Base-by-base conservation (phyloP, 345 rosid species). In the Rhizophora apiculata region DNA sequence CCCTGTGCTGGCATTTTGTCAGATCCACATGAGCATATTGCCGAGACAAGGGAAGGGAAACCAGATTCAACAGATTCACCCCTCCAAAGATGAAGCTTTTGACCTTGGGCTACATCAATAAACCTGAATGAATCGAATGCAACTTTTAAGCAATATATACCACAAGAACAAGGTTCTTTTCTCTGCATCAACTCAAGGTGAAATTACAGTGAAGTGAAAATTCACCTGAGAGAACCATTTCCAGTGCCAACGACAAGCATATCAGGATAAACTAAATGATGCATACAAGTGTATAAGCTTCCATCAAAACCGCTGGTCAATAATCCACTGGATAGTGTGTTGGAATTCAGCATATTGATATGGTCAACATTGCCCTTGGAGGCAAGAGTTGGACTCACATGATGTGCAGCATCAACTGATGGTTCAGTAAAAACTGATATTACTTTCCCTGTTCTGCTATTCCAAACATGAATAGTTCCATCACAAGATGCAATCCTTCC, bases 401-500 rank as follows among this genome's bases (percentile, higher is more conserved):
- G 78, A 79, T 86, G 86, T 19, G 65, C 53, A 37, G 89, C 77
- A 81, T 90, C 89, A 64, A 76, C 58, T 18, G 85, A 80, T 69
- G 87, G 83, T 79, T 93, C 98, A 10, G 90, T 70, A 80, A 87
- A 85, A 79, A 93, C 72, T 1, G 90, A 85, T 49, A 89, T 76
- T 27, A 79, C 82, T 82, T 93, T 87, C 74, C 97, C 97, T 6
- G 93, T 87, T 70, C 85, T 87, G 84, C 89, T 82, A 74, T 83
- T 84, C 98, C 97, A 93, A 57, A 93, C 87, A 87, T 93, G 98
- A 78, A 93, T 69, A 29, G 90, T 93, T 78, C 98, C 98, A 75
- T 93, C 98, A 77, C 97, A 93, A 74, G 98, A 93, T 75, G 98
- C 97, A 68, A 90, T 77, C 81, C 84, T 85, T 82, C 96, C 97